These are phyloP conservation scores for Fusarium tanahbumbuense DNA, from an alignment of 2,329 filamentous ascomycete genomes.

Conservation along the genomic window DNA sequence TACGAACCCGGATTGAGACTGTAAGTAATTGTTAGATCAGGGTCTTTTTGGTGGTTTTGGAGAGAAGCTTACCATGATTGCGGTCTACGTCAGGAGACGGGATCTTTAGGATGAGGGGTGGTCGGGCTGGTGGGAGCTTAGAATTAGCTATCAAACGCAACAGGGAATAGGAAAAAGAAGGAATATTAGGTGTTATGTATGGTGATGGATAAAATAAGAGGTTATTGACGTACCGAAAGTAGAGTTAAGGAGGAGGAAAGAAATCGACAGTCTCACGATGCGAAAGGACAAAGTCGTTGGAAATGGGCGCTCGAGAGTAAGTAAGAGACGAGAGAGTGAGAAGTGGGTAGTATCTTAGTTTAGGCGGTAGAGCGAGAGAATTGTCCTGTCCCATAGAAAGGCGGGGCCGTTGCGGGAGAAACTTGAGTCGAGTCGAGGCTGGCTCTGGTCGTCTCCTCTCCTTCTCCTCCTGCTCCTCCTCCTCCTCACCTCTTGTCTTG, in stretches of 20 bases:
- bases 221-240: constrained; percentile 33
- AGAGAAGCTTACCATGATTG: constrained; percentile 56
- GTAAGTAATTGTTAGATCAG: constrained; percentile 34
- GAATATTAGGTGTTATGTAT: neutral
- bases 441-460: constrained; percentile 34
- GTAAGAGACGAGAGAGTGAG: constrained; percentile 29
- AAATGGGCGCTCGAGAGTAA: constrained; percentile 33
- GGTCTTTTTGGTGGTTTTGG: constrained; percentile 16
- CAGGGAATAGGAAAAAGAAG: neutral
- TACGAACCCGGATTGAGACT: constrained; percentile 76
- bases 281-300: constrained; percentile 40
- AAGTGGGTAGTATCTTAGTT: constrained; percentile 38
- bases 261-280: constrained; percentile 39
- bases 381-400: constrained; percentile 40
- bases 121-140: constrained; percentile 43
- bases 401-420: constrained; percentile 49
- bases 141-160: constrained; percentile 42
- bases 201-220: neutral
- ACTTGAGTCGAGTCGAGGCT: constrained; percentile 35
- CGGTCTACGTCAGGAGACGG: constrained; percentile 50
- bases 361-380: constrained; percentile 39
- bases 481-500: constrained; percentile 40
- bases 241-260: constrained; percentile 21
- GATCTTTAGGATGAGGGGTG: constrained; percentile 44
- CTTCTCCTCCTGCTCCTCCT: constrained; percentile 18